Evolutionary conservation across 495 filamentous ascomycete species (phyloP).

Genomic region (Penicillium egyptiacum): DNA sequence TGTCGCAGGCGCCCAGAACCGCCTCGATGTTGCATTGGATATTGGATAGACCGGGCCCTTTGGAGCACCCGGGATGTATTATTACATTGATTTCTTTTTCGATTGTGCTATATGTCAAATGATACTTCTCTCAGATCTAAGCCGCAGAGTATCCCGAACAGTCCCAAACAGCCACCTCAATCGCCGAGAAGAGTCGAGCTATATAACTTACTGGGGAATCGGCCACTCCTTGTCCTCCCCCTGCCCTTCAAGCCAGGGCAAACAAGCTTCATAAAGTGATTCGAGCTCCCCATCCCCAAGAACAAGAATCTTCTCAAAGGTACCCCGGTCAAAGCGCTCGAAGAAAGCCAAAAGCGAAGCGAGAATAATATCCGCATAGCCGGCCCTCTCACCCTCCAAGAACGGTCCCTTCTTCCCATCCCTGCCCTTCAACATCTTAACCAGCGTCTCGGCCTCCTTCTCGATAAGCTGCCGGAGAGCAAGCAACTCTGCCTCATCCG

Average conservation of each 20-base stretch:
- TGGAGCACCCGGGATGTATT: constrained; percentile 28
- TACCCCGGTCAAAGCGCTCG: constrained; percentile 21
- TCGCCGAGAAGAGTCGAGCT: not conserved
- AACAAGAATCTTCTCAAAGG: constrained; percentile 23
- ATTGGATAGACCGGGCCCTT: constrained; percentile 12
- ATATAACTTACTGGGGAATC: constrained; percentile 15
- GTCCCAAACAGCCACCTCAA: constrained; percentile 12
- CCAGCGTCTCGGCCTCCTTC: constrained; percentile 16
- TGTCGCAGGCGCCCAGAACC: not conserved
- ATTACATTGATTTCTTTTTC: constrained; percentile 28
- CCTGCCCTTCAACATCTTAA: constrained; percentile 27
- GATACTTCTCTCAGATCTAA: constrained; percentile 15
- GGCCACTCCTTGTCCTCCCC: constrained; percentile 37
- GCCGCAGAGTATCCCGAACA: constrained; percentile 2
- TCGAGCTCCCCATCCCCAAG: constrained; percentile 28
- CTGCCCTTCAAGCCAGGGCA: constrained; percentile 35
- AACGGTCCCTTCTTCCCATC: constrained; percentile 35
- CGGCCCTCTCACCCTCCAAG: constrained; percentile 32
- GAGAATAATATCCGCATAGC: constrained; percentile 31
- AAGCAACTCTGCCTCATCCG: constrained; percentile 17
- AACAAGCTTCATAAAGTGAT: constrained; percentile 28
- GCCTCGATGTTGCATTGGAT: constrained; percentile 13
- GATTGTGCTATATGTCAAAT: constrained; percentile 35
- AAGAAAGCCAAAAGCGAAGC: constrained; percentile 24
- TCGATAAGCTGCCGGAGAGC: constrained; percentile 18